Evolutionary conservation across 257 asterid genomes (phyloP).

Genomic region (Cruciata laevipes): DNA sequence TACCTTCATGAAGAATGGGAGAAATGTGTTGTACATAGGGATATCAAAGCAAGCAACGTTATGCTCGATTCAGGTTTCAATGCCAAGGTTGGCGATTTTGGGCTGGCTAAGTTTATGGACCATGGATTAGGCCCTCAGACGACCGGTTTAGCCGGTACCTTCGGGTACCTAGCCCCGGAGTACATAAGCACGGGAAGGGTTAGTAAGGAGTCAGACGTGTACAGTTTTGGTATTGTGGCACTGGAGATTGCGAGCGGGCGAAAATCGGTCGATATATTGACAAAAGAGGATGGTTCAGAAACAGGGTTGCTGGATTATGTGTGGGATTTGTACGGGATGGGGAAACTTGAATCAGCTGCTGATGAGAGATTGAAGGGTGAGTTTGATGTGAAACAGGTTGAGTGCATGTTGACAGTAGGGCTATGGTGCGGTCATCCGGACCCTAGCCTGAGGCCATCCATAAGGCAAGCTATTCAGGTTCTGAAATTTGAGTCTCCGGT

Average conservation of each 20-base stretch:
- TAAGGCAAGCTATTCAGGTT: constrained; percentile 34
- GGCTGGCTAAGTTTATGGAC: constrained; percentile 32
- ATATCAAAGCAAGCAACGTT: constrained; percentile 32
- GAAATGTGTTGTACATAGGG: constrained; percentile 36
- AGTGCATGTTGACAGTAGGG: constrained; percentile 23
- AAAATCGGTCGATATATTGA: constrained; percentile 14
- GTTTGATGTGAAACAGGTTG: constrained; percentile 25
- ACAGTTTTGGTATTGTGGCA: constrained; percentile 30
- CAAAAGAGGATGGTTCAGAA: constrained; percentile 8
- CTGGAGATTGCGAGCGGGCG: constrained; percentile 29
- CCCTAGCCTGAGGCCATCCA: constrained; percentile 27
- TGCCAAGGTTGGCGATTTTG: constrained; percentile 38
- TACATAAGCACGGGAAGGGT: constrained; percentile 29
- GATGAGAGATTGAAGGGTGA: constrained; percentile 18
- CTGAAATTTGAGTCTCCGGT: constrained; percentile 25
- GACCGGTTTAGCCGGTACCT: constrained; percentile 29
- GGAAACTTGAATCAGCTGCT: constrained; percentile 17
- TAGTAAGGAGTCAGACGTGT: constrained; percentile 33
- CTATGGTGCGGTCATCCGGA: constrained; percentile 35
- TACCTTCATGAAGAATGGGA: constrained; percentile 44
- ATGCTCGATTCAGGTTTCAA: constrained; percentile 32
- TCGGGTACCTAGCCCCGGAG: constrained; percentile 36
- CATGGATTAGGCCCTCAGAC: constrained; percentile 30
- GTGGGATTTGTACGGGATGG: constrained; percentile 29
- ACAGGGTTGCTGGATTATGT: constrained; percentile 25